phyloP scores from a whole-genome alignment of 2,329 filamentous ascomycete genomes.

The Didymella pomorum region DNA sequence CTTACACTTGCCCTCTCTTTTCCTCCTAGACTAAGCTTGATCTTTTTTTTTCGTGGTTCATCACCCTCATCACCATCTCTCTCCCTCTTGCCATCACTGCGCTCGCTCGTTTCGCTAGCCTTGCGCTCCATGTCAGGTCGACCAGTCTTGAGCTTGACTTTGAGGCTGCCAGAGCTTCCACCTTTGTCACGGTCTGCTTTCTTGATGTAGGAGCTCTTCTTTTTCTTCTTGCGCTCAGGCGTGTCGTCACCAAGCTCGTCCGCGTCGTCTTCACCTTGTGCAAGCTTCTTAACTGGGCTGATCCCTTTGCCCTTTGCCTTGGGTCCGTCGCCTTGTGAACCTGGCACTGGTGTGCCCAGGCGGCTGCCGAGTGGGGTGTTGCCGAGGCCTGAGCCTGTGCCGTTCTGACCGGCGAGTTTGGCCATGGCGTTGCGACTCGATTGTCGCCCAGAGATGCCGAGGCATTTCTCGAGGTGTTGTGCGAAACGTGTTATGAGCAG shows the following conservation, averaged over 20 bases:
- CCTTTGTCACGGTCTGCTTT: slow-evolving; percentile 50
- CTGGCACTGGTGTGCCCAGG: slow-evolving; percentile 53
- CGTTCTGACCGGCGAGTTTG: slow-evolving; percentile 51
- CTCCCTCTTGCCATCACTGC: slow-evolving; percentile 46
- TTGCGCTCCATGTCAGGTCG: slow-evolving; percentile 40
- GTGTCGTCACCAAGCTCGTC: slow-evolving; percentile 53
- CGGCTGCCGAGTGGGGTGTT: slow-evolving; percentile 55
- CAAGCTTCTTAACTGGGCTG: slow-evolving; percentile 45
- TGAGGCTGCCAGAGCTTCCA: slow-evolving; percentile 32
- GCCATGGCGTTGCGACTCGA: slow-evolving; percentile 60
- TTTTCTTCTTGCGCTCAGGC: slow-evolving; percentile 56
- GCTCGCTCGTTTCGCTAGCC: slow-evolving; percentile 41
- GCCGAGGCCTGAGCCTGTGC: slow-evolving; percentile 49
- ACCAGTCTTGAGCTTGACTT: slow-evolving; percentile 47
- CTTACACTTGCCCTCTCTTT: slow-evolving; percentile 21
- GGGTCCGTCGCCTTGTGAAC: slow-evolving; percentile 35
- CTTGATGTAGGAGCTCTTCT: slow-evolving; percentile 55
- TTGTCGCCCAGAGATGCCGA: slow-evolving; percentile 64
- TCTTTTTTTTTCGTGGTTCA: slow-evolving; percentile 49
- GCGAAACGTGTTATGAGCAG: slow-evolving; percentile 68
- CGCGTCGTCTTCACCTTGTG: slow-evolving; percentile 34
- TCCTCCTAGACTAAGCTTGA: slow-evolving; percentile 45
- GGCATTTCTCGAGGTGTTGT: slow-evolving; percentile 68
- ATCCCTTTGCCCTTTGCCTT: slow-evolving; percentile 46
- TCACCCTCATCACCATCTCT: slow-evolving; percentile 45